Evolutionary conservation across 116 monocot species (phyloP).

Genomic region (Zostera marina): DNA sequence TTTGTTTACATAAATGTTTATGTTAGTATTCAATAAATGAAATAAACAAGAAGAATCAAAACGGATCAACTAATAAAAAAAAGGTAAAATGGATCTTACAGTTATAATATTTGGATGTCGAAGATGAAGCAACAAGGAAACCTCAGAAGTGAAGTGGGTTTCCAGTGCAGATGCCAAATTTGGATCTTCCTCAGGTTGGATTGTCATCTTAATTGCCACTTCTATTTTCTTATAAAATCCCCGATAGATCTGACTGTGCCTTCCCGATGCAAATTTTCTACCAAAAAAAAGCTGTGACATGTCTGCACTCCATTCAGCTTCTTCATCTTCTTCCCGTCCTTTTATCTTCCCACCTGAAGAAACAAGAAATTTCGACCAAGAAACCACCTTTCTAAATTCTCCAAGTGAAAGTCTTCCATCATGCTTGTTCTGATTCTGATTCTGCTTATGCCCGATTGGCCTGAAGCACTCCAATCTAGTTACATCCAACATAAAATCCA

Average conservation of each 20-base stretch:
- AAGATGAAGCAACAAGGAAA: slow-evolving; percentile 46
- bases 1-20: too few relatives aligned
- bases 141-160: slow-evolving; percentile 71
- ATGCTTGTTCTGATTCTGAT: background rate
- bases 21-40: too few relatives aligned
- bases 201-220: slow-evolving; percentile 82
- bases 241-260: slow-evolving; percentile 77
- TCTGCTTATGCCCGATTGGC: slow-evolving; percentile 37
- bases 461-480: slow-evolving; percentile 14
- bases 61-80: too few relatives aligned
- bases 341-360: slow-evolving; percentile 61
- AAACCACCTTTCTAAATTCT: slow-evolving; percentile 65
- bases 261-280: slow-evolving; percentile 62
- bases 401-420: slow-evolving; percentile 59
- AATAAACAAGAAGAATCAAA: too few relatives aligned
- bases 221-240: slow-evolving; percentile 60
- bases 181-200: slow-evolving; percentile 80
- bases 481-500: background rate
- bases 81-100: slow-evolving; percentile 19
- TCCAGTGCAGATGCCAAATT: slow-evolving; percentile 41
- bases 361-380: slow-evolving; percentile 88
- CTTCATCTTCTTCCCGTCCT: slow-evolving; percentile 36
- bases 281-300: slow-evolving; percentile 77
- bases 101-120: slow-evolving; percentile 76
- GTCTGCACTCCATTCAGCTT: slow-evolving; percentile 83